Percentiles rank a stretch among this genome's conserved stretches.
These are phyloP conservation scores for Rubroboletus satanas DNA, from an alignment of 768 basidiomycete genomes.

Conservation along the genomic window DNA sequence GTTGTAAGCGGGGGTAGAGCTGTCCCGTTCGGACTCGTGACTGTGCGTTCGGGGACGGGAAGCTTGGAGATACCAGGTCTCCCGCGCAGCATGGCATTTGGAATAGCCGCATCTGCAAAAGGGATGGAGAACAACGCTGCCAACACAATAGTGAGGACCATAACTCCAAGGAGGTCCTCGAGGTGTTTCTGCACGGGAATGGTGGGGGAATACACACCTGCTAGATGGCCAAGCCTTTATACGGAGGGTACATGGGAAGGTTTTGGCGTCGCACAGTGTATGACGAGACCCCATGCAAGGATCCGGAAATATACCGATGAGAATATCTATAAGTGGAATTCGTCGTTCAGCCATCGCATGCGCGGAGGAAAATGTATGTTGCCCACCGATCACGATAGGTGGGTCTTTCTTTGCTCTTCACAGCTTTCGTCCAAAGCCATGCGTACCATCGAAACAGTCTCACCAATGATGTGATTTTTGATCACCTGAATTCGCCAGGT, in stretches of 20 bases:
- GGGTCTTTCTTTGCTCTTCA: too few species aligned
- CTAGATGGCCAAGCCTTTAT: slow-evolving; percentile 3
- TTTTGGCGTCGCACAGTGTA: not conserved
- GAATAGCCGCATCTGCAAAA: slow-evolving; percentile 19
- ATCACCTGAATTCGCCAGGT: not conserved
- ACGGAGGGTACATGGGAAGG: slow-evolving; percentile 4
- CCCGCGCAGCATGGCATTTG: slow-evolving; percentile 20
- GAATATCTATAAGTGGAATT: not conserved
- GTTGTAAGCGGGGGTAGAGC: slow-evolving; percentile 25
- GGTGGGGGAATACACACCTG: not conserved
- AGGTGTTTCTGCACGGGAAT: not conserved
- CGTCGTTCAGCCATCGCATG: not conserved
- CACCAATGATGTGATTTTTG: not conserved
- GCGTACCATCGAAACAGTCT: not conserved
- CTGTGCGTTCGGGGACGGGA: slow-evolving; percentile 2
- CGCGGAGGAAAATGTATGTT: not conserved
- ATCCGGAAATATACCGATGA: not conserved
- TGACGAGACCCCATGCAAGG: not conserved
- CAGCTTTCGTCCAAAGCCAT: not conserved
- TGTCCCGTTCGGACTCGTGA: slow-evolving; percentile 23
- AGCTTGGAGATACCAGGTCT: slow-evolving; percentile 14
- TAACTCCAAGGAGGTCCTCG: not conserved
- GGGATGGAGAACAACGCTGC: slow-evolving; percentile 8
- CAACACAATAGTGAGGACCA: slow-evolving; percentile 10
- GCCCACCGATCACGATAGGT: too few species aligned